A percentile compares a stretch with the other conserved stretches of the same genome.
phyloP scores from a whole-genome alignment of 805 yeast species.

The Candida endomychidarum region DNA sequence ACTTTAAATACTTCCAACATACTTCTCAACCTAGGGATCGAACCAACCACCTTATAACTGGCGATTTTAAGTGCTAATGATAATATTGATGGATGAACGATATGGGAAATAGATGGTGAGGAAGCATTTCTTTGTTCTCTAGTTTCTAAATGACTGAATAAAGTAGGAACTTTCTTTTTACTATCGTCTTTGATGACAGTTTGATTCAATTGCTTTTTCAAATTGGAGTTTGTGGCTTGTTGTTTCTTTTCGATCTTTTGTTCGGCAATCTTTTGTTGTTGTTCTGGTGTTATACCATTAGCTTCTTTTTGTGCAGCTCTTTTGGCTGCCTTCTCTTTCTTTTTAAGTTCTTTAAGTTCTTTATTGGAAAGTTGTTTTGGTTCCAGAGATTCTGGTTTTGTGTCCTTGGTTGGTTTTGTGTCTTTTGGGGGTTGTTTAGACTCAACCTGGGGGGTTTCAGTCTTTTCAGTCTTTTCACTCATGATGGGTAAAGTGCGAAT shows the following conservation, averaged over 20 bases:
- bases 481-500: no score
- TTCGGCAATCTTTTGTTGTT: slow-evolving; percentile 41
- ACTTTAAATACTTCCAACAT: slow-evolving; percentile 83
- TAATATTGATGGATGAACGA: slow-evolving; percentile 84
- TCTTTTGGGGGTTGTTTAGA: neutral
- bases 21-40: slow-evolving; percentile 78
- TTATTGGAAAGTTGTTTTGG: slow-evolving; percentile 54
- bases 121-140: slow-evolving; percentile 69
- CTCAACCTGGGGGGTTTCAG: neutral
- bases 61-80: slow-evolving; percentile 78
- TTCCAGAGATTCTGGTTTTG: neutral
- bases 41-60: slow-evolving; percentile 84
- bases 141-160: slow-evolving; percentile 79
- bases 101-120: slow-evolving; percentile 56
- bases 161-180: slow-evolving; percentile 56
- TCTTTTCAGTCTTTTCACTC: slow-evolving; percentile 4
- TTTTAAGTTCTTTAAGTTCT: slow-evolving; percentile 83
- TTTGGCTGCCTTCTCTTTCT: slow-evolving; percentile 87
- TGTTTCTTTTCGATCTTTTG: slow-evolving; percentile 45
- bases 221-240: slow-evolving; percentile 48
- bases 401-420: neutral
- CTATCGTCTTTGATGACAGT: slow-evolving; percentile 16
- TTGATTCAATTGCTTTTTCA: slow-evolving; percentile 35
- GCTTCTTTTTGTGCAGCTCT: slow-evolving; percentile 85
- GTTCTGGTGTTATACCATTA: slow-evolving; percentile 52